Evolutionary conservation across 148 eudicot genomes (phyloP).

Genomic region (Chenopodium album): DNA sequence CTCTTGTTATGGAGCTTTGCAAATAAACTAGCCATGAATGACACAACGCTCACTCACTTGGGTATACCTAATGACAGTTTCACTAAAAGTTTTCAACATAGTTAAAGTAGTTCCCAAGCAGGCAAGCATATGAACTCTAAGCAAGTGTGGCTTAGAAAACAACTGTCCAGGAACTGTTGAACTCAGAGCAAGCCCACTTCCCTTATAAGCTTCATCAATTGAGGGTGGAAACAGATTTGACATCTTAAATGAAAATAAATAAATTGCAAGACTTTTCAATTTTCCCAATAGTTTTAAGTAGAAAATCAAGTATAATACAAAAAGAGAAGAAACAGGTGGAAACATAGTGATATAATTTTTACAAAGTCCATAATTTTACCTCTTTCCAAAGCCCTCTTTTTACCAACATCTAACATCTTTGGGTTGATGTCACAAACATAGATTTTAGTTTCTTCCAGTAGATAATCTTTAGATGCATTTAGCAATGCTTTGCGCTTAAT

Average conservation of each 20-base stretch:
- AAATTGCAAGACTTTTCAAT: not conserved
- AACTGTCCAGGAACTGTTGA: not conserved
- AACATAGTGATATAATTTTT: not conserved
- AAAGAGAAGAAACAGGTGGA: not conserved
- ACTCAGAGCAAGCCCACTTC: not conserved
- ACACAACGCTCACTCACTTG: not conserved
- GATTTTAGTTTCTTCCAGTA: slow-evolving; percentile 73
- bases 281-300: not conserved
- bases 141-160: not conserved
- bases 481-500: slow-evolving; percentile 46
- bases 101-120: too few species aligned
- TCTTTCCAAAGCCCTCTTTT: slow-evolving; percentile 84
- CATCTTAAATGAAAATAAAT: not conserved
- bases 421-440: slow-evolving; percentile 92
- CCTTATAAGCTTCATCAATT: not conserved
- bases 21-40: not conserved
- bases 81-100: not conserved
- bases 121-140: not conserved
- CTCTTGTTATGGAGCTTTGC: not conserved
- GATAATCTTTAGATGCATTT: slow-evolving; percentile 47
- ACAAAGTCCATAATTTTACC: slow-evolving; percentile 40
- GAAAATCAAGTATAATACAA: not conserved
- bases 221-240: not conserved
- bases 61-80: not conserved
- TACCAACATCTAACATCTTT: slow-evolving; percentile 85